phyloP scores from a whole-genome alignment of 169 alveolate species.

The Cryptosporidium viatorum region DNA sequence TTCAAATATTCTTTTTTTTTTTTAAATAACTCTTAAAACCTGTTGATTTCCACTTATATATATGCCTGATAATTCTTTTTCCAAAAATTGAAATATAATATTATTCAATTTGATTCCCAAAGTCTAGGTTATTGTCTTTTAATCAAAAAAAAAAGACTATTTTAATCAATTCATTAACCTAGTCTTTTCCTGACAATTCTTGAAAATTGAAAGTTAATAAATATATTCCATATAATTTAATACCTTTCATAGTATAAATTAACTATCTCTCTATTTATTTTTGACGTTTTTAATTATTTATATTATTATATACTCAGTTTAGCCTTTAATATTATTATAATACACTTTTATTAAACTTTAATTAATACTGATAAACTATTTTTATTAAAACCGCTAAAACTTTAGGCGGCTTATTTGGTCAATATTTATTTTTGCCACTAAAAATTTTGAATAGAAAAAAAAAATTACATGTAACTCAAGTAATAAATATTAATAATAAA shows the following conservation, averaged over 20 bases:
- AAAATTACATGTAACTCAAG: conserved; percentile 6
- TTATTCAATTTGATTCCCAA: not conserved
- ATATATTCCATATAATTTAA: not conserved
- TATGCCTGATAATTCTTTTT: not conserved
- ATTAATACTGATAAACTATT: not conserved
- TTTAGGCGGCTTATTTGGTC: not conserved
- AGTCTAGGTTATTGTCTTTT: not conserved
- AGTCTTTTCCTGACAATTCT: conserved; percentile 27
- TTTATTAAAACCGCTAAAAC: not conserved
- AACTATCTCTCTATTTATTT: conserved; percentile 6
- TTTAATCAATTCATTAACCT: conserved; percentile 10
- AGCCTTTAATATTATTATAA: too few species aligned
- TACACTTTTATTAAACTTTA: not conserved
- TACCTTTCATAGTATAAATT: not conserved
- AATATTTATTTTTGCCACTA: conserved; percentile 4
- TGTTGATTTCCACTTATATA: not conserved
- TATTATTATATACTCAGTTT: not conserved
- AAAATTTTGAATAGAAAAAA: not conserved
- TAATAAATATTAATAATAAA: not conserved
- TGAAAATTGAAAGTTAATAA: not conserved
- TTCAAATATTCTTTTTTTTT: not conserved
- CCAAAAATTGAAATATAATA: not conserved
- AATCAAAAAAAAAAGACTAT: not conserved
- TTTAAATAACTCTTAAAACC: not conserved
- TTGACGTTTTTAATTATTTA: not conserved